Evolutionary conservation across 2,329 filamentous ascomycete genomes (phyloP), one percentile per base, ranked within the genome.

Genomic region (Penicillium sp.): DNA sequence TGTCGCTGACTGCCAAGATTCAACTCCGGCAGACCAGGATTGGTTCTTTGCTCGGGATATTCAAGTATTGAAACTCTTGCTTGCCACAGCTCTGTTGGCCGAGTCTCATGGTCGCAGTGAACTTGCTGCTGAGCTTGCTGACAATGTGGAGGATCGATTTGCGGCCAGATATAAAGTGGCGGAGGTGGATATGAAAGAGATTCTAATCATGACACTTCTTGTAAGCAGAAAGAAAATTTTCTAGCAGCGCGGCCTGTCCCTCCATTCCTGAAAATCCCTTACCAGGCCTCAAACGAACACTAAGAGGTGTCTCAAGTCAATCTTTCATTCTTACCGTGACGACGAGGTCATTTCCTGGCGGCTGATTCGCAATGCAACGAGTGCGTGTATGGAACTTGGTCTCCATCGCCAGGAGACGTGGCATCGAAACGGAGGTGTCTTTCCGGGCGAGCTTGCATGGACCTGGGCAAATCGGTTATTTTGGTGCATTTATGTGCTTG

Each of bases 21-120:
- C 33, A 18, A 40, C 11, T n/a, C 39, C 46, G 13, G 50, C 52
- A 3, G 60, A 66, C 8, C 59, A 66, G 45, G 60, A 66, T 29
- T 68, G 66, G 66, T 68, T 68, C 42, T 66, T 64, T 48, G 66
- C 65, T 0, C 60, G 66, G 12, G 76, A 83, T 50, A 78, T 86
- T 0, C 78, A 88, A 46, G 75, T 87, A 39, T 73, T 95, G 43
- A 96, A 95, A 67, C 80, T 94, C 55, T 76, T 95, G 2, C 74
- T 95, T 61, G 89, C 88, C 52, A 85, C 80, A 52, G 86, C 85
- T 0, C 69, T 93, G 50, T 78, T 85, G 1, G 79, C 88, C 4
- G 88, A 94, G 64, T 85, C 83, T 5, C 81, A 85, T 55, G 90
- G 89, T 0, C 82, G 85, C 51, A 91, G 87, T 64, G 79, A 85